These are phyloP conservation scores for Colletotrichum tofieldiae DNA, from an alignment of 2,329 filamentous ascomycete genomes.

Conservation along the genomic window DNA sequence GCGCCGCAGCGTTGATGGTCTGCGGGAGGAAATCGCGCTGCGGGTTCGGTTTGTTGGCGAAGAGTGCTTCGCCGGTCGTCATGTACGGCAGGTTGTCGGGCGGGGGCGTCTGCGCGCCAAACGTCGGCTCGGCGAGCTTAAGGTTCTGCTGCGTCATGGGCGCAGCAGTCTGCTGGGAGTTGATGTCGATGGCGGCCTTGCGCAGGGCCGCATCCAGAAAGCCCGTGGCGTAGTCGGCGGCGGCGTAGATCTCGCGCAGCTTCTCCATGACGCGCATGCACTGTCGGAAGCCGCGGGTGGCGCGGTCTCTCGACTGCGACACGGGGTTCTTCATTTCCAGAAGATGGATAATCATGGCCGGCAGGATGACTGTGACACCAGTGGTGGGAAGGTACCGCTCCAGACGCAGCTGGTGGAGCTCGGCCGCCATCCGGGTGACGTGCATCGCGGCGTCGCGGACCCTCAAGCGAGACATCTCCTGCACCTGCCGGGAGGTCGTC, in stretches of 20 bases:
- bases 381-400: conserved; percentile 89
- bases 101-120: conserved; percentile 66
- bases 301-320: conserved; percentile 78
- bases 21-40: conserved; percentile 51
- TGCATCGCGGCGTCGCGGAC: conserved; percentile 88
- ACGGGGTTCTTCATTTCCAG: conserved; percentile 91
- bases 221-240: conserved; percentile 95
- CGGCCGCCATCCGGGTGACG: conserved; percentile 87
- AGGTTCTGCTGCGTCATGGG: conserved; percentile 53
- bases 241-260: conserved; percentile 89
- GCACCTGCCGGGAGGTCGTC: conserved; percentile 75
- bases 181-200: conserved; percentile 85
- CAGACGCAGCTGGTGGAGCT: conserved; percentile 80
- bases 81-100: conserved; percentile 65
- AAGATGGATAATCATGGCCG: conserved; percentile 94
- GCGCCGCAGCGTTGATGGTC: conserved; percentile 55
- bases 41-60: conserved; percentile 43
- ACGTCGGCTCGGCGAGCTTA: conserved; percentile 52
- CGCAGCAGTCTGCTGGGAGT: conserved; percentile 51
- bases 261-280: conserved; percentile 95
- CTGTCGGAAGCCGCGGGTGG: conserved; percentile 86
- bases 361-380: conserved; percentile 90
- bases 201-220: conserved; percentile 94
- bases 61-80: conserved; percentile 58
- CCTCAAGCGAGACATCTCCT: conserved; percentile 86